A percentile compares a stretch with the other conserved stretches of the same genome.
Evolutionary conservation across 352 stramenopile genomes (phyloP).

Genomic region (Globisporangium uncinulatum): DNA sequence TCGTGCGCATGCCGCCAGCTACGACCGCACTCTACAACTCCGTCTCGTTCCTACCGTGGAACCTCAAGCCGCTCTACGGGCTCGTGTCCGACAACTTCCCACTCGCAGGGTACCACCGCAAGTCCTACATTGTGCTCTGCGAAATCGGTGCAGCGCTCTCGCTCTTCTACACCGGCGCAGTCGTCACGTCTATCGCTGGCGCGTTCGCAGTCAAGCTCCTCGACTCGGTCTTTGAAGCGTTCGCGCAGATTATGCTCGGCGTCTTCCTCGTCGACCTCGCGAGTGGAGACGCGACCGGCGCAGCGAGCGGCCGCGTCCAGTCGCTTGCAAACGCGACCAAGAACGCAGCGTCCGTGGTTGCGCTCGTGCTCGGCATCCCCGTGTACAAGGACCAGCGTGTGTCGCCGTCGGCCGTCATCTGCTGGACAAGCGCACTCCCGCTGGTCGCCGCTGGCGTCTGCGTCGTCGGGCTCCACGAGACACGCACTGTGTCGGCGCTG

Average conservation of each 20-base stretch:
- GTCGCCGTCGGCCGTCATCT: conserved; percentile 43
- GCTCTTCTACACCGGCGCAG: conserved; percentile 47
- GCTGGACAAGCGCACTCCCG: conserved; percentile 54
- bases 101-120: conserved; percentile 69
- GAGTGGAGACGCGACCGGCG: conserved; percentile 41
- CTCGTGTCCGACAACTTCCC: conserved; percentile 72
- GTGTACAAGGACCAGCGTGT: conserved; percentile 58
- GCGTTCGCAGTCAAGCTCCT: conserved; percentile 68
- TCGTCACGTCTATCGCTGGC: conserved; percentile 44
- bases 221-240: conserved; percentile 67
- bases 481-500: conserved; percentile 1
- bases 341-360: conserved; percentile 58
- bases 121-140: conserved; percentile 78
- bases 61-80: conserved; percentile 81
- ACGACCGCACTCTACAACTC: conserved; percentile 81
- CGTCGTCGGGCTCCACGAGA: conserved; percentile 43
- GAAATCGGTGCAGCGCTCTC: conserved; percentile 51
- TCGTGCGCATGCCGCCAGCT: conserved; percentile 71
- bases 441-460: conserved; percentile 46
- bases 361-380: conserved; percentile 56
- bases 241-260: conserved; percentile 78
- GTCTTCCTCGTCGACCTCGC: conserved; percentile 70
- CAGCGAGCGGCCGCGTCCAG: conserved; percentile 54
- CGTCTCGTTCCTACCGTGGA: conserved; percentile 80
- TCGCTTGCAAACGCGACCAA: conserved; percentile 66